Conservation (phyloP, 2,329 filamentous ascomycete genomes). For the Cadophora sp. region DNA sequence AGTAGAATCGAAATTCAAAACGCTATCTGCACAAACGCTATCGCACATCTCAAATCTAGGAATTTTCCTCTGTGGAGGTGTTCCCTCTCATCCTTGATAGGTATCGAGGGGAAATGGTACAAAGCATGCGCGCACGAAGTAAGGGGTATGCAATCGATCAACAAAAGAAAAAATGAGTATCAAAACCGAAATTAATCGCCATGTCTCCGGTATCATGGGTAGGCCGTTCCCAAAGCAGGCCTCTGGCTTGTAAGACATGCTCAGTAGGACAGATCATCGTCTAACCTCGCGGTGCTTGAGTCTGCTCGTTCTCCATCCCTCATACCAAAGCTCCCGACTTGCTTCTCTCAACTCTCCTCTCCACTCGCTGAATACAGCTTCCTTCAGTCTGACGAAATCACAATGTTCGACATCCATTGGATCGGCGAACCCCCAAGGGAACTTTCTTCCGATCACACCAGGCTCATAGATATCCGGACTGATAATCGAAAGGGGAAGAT, state of each 20-base stretch:
- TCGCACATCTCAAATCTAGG: slow-evolving; percentile 10
- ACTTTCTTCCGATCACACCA: slow-evolving; percentile 79
- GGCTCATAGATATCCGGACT: slow-evolving; percentile 92
- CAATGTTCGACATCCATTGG: slow-evolving; percentile 92
- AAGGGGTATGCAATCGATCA: slow-evolving; percentile 35
- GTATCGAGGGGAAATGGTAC: slow-evolving; percentile 8
- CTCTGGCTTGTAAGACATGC: slow-evolving; percentile 25
- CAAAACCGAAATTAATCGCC: slow-evolving; percentile 31
- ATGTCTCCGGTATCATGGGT: slow-evolving; percentile 19
- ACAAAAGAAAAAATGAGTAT: slow-evolving; percentile 28
- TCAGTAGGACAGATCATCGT: slow-evolving; percentile 35
- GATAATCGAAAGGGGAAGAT: slow-evolving; percentile 89
- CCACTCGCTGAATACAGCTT: slow-evolving; percentile 94
- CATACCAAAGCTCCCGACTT: slow-evolving; percentile 92
- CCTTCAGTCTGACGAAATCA: slow-evolving; percentile 89
- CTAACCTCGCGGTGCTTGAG: slow-evolving; percentile 48
- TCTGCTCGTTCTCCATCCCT: slow-evolving; percentile 85
- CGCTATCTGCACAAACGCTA: slow-evolving; percentile 15
- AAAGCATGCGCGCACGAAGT: slow-evolving; percentile 20
- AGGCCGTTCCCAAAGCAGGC: slow-evolving; percentile 23
- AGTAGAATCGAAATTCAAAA: slow-evolving; percentile 13
- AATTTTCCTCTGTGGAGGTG: background rate
- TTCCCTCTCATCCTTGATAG: background rate
- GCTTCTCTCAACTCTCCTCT: slow-evolving; percentile 87
- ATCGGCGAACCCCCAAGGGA: slow-evolving; percentile 97